Conservation (phyloP, 2,329 filamentous ascomycete genomes). For the Fusarium verticillioides region DNA sequence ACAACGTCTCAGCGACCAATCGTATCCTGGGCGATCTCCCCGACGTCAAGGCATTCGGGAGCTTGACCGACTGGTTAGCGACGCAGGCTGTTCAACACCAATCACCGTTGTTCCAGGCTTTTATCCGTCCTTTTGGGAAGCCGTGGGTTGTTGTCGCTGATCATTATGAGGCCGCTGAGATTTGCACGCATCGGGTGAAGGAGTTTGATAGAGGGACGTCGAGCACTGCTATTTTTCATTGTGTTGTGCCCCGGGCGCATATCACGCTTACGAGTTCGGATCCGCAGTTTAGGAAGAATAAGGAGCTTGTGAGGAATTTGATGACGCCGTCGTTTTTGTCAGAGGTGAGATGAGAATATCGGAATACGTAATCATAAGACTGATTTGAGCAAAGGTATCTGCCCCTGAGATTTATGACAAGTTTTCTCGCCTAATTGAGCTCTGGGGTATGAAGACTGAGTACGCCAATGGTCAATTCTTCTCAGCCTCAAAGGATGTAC, state of each 20-base stretch:
- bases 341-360: neutral
- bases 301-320: conserved; percentile 31
- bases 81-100: conserved; percentile 13
- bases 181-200: conserved; percentile 23
- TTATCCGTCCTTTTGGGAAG: conserved; percentile 20
- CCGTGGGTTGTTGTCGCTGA: conserved; percentile 31
- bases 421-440: conserved; percentile 3
- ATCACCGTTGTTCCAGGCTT: conserved; percentile 24
- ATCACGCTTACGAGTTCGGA: conserved; percentile 21
- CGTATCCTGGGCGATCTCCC: conserved; percentile 26
- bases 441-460: conserved; percentile 18
- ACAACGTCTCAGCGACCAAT: conserved; percentile 21
- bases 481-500: conserved; percentile 5
- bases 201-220: conserved; percentile 25
- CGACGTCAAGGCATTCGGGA: conserved; percentile 15
- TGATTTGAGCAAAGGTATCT: conserved; percentile 8
- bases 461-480: conserved; percentile 9
- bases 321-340: conserved; percentile 27
- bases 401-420: conserved; percentile 34
- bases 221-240: conserved; percentile 12
- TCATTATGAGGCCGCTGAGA: conserved; percentile 29
- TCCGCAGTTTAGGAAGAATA: conserved; percentile 32
- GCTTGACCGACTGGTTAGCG: conserved; percentile 26
- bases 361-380: accelerated
- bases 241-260: conserved; percentile 19